Evolutionary conservation across 208 protist genomes (phyloP), one percentile per base, ranked within the genome.

Genomic region (Lotmaria passim): DNA sequence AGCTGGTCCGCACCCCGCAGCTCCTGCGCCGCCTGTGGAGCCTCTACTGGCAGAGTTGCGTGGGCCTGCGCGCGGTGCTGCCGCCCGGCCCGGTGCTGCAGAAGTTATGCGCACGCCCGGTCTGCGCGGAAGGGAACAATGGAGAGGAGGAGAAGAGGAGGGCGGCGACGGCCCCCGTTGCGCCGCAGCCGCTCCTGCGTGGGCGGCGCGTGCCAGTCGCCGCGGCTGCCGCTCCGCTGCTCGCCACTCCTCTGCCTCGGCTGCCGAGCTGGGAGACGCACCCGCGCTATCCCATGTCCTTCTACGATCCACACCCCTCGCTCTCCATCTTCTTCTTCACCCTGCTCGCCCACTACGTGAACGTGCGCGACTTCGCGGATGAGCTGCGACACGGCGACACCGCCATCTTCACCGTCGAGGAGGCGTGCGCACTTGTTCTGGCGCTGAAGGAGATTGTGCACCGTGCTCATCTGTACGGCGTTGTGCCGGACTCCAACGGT

Each of bases 281-380:
- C 51, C 56, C 60, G 51, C 53, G 57, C 15, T 71, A 70, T 21
- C 79, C 71, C 19, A 55, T 66, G 58, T 55, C 81, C 36, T 91
- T 91, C 72, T 87, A 75, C 59, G 87, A 93, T 67, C 81, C 82
- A 14, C 79, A 86, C 56, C 87, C 90, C 10, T 82, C 83, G 21
- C 74, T 96, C 31, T 88, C 90, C 48, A 75, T 83, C 34, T 76
- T 93, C 39, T 80, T 96, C 70, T 93, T 96, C 59, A 80, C 67
- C 17, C 52, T 96, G 24, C 72, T 93, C n/a, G 72, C 74, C 47
- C 85, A 91, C 65, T 92, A 89, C 71, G 77, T 93, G 8, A 89
- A 89, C 63, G 86, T 81, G 30, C 83, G 73, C 24, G 82, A 93
- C 69, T 90, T 93, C 58, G 23, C 70, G 34, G 83, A 88, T 24